These are phyloP conservation scores for Neurospora crassa DNA, from an alignment of 2,329 filamentous ascomycete species.

Conservation along the genomic window DNA sequence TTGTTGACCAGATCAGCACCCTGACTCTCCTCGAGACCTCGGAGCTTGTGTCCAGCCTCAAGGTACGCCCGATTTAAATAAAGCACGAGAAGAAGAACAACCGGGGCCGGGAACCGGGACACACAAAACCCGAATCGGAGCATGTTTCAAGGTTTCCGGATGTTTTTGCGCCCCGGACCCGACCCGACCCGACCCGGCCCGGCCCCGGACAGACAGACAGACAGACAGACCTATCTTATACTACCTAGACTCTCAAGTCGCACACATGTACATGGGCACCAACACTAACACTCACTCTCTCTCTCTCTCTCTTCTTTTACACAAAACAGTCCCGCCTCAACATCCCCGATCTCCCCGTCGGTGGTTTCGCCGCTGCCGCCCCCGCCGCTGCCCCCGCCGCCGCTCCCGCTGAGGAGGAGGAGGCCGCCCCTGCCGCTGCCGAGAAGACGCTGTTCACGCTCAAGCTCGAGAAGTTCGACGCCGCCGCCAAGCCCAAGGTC, in stretches of 20 bases:
- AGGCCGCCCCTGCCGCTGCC: conserved; percentile 77
- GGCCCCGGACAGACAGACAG: not conserved
- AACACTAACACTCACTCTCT: not conserved
- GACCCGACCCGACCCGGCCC: not conserved
- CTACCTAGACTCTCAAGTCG: not conserved
- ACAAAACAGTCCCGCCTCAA: conserved; percentile 70
- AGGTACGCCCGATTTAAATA: conserved; percentile 47
- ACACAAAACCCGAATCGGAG: not conserved
- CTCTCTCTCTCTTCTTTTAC: conserved; percentile 4
- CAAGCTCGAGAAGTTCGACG: conserved; percentile 85
- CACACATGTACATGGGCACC: not conserved
- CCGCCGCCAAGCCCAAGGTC: conserved; percentile 88
- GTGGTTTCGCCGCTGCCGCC: conserved; percentile 70
- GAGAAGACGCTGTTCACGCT: conserved; percentile 97
- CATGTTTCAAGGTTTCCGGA: not conserved
- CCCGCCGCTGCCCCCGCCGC: conserved; percentile 44
- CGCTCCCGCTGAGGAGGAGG: conserved; percentile 69
- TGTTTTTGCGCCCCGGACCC: not conserved
- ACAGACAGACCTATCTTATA: not conserved
- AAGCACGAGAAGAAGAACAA: conserved; percentile 2
- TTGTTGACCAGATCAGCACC: conserved; percentile 98
- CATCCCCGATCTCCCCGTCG: conserved; percentile 94
- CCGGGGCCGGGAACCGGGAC: not conserved
- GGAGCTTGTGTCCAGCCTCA: conserved; percentile 86
- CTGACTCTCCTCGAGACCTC: conserved; percentile 96